Evolutionary conservation across 192 early-diverging fungal genomes (phyloP), one percentile per base, ranked within the genome.

Genomic region (Coemansia sp.): DNA sequence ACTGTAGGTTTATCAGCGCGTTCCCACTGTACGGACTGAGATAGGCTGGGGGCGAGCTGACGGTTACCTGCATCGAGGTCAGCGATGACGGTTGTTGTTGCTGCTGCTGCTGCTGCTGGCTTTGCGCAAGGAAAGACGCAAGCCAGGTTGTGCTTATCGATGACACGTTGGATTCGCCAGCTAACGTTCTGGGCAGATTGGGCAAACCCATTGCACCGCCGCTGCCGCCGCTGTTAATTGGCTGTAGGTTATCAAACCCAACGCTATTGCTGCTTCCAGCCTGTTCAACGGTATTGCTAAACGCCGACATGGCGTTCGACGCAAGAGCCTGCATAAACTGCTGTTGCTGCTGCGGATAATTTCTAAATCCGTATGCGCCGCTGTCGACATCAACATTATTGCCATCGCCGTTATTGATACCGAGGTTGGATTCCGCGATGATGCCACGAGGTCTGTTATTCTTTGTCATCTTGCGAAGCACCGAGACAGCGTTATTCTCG

Each of bases 391-490:
- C 59, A 51, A 24, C 16, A 18, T 20, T 55, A 36, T 38, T 16
- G 24, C 41, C 45, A 36, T 26, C 52, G n/a, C 24, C 60, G 6
- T 30, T 26, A 33, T 23, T 52, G 21, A 58, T 63, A 21, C 39
- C 44, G 23, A 61, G 16, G 12, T 18, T 39, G 26, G 45, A 52
- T 24, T 21, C 23, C 49, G 21, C 8, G 15, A 45, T 16, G 46
- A 38, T 43, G 59, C 59, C 62, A 16, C 75, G 69, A 34, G 61
- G 63, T 12, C 71, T 66, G 39, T 81, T 81, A 64, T 62, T 67
- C 23, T 68, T 69, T n/a, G 74, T 69, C 18, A 81, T 66, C 55
- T 73, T 81, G 67, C 79, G 79, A 57, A 81, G 71, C 70, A 76
- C 67, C 6, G 79, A 36, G 56, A 81, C 79, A 5, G 44, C 60